Evolutionary conservation across 2,329 filamentous ascomycete genomes (phyloP).

Genomic region (Apiospora koreana): DNA sequence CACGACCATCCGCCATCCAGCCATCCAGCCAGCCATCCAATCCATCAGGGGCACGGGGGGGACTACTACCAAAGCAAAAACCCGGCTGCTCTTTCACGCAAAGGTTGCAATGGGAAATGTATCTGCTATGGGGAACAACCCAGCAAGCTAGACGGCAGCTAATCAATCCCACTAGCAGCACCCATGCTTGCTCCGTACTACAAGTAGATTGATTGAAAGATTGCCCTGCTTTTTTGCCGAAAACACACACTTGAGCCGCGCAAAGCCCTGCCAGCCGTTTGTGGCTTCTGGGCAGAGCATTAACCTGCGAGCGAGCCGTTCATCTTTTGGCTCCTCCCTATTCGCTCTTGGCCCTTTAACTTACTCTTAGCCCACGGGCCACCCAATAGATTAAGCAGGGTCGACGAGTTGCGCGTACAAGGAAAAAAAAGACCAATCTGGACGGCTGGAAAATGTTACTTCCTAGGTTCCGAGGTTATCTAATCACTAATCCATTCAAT

Average conservation of each 20-base stretch:
- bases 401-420: neutral
- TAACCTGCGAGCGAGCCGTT: neutral
- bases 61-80: too few relatives aligned
- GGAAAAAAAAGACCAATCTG: neutral
- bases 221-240: neutral
- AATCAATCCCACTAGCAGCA: neutral
- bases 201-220: too few relatives aligned
- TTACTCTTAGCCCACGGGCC: neutral
- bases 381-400: conserved; percentile 2
- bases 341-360: neutral
- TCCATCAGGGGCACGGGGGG: neutral
- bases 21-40: too few relatives aligned
- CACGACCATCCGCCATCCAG: too few relatives aligned
- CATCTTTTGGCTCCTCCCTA: neutral
- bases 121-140: neutral
- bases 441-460: neutral
- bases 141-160: neutral
- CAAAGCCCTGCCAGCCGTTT: neutral
- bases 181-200: too few relatives aligned
- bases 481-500: too few relatives aligned
- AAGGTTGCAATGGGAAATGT: too few relatives aligned
- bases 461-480: too few relatives aligned
- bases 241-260: neutral
- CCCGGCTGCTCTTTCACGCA: too few relatives aligned
- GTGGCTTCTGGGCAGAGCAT: neutral